A percentile compares a stretch with the other conserved stretches of the same genome.
phyloP scores from a whole-genome alignment of 2,329 filamentous ascomycete species.

The Alternaria infectoria region DNA sequence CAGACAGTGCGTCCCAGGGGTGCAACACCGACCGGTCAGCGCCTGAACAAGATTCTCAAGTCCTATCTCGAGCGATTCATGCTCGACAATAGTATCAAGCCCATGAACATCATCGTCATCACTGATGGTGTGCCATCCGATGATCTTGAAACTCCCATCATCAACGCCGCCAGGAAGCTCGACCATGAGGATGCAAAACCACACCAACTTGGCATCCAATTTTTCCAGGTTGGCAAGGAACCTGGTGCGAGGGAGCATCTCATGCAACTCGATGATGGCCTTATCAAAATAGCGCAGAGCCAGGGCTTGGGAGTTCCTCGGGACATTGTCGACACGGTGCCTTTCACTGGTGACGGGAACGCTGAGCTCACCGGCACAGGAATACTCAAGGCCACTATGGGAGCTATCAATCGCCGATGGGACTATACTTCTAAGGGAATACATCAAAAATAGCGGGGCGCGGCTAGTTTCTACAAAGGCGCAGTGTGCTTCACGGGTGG shows the following conservation, averaged over 20 bases:
- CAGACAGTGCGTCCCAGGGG: constrained; percentile 66
- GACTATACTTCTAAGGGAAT: constrained; percentile 57
- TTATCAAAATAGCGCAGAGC: constrained; percentile 58
- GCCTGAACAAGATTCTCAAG: constrained; percentile 73
- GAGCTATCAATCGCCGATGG: constrained; percentile 72
- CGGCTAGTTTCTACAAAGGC: background rate
- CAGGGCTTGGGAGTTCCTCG: constrained; percentile 62
- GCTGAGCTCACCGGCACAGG: constrained; percentile 69
- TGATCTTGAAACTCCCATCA: constrained; percentile 72
- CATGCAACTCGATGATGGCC: constrained; percentile 74
- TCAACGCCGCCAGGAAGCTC: constrained; percentile 71
- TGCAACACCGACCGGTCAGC: constrained; percentile 75
- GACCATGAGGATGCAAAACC: constrained; percentile 72
- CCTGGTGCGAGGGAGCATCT: constrained; percentile 68
- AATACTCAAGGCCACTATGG: constrained; percentile 80
- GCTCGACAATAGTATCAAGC: constrained; percentile 65
- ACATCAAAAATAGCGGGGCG: constrained; percentile 20
- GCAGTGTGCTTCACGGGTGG: background rate
- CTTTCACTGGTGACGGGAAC: constrained; percentile 65
- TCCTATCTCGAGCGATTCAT: constrained; percentile 71
- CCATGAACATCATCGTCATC: constrained; percentile 89
- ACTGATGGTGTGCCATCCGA: constrained; percentile 86
- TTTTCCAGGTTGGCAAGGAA: constrained; percentile 91
- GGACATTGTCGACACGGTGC: constrained; percentile 92
- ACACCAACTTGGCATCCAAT: constrained; percentile 90